Base-by-base conservation (phyloP, 768 basidiomycete genomes). In the Naganishia antarctica region DNA sequence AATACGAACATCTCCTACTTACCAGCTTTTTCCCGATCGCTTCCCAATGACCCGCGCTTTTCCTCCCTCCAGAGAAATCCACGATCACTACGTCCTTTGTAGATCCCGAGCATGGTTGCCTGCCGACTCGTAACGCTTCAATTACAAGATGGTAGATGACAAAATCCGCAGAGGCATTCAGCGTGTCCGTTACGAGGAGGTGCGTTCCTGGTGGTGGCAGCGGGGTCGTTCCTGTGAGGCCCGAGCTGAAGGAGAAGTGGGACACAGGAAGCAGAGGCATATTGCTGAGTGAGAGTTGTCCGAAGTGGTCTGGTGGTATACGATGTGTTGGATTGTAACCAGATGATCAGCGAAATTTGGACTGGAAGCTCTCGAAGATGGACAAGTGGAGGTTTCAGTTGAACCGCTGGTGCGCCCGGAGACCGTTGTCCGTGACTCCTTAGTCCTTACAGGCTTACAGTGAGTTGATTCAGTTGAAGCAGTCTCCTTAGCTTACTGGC, bases 1-100 rank as follows among this genome's bases (percentile, higher is more conserved):
- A 26, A 40, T 37, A 12, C 3, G 31, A 26, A 34, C 18, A 16
- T 7, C 34, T 37, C 43, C 21, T 21, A 69, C 72, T 60, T 34
- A 74, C 75, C 41, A 74, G 61, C 66, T 74, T 76, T 61, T 70
- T 71, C 60, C 72, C 48, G 2, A 73, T 69, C 4, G 69, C 67
- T 64, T 76, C 75, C 67, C 62, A 70, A 44, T 70, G 72, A 12
- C 32, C 53, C 13, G 23, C 53, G 49, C 37, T 37, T 68, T 53
- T 4, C 73, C 75, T 66, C 71, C 70, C 12, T 51, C 69, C 43
- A 68, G 59, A 57, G 49, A 76, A 70, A 41, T 74, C 75, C 0
- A 76, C 70, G 66, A 70, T 69, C 11, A 71, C 47, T 12, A 76
- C 62, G 59, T 64, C 15, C 47, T 41, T 23, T 15, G 53, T 60